Evolutionary conservation across 2,329 filamentous ascomycete genomes (phyloP).

Genomic region (Alternaria solani): DNA sequence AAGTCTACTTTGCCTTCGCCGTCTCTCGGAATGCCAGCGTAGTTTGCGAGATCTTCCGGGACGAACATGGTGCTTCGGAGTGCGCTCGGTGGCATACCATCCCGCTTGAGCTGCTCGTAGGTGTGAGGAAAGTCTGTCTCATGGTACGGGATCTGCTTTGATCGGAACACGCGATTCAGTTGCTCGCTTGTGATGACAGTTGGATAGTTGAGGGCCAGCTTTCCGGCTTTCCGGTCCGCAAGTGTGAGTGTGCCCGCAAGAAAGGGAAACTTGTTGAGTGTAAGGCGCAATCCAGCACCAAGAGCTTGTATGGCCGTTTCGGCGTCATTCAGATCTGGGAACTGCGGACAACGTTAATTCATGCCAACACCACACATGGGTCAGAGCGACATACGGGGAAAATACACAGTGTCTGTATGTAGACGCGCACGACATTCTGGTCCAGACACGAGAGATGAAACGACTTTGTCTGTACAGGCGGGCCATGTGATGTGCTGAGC

Average conservation of each 20-base stretch:
- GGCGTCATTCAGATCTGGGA: slow-evolving; percentile 36
- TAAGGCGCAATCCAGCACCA: slow-evolving; percentile 30
- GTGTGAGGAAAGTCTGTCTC: slow-evolving; percentile 29
- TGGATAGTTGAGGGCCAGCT: slow-evolving; percentile 39
- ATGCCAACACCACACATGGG: background rate
- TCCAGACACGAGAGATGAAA: slow-evolving; percentile 44
- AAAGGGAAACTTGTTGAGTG: slow-evolving; percentile 39
- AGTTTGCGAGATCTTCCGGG: slow-evolving; percentile 40
- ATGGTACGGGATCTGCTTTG: slow-evolving; percentile 30
- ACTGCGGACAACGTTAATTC: slow-evolving; percentile 22
- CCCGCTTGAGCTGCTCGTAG: slow-evolving; percentile 41
- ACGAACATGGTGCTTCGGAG: slow-evolving; percentile 41
- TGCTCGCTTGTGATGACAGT: slow-evolving; percentile 26
- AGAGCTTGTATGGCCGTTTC: slow-evolving; percentile 40
- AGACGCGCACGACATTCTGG: slow-evolving; percentile 44
- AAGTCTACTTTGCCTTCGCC: slow-evolving; percentile 44
- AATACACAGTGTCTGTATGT: slow-evolving; percentile 41
- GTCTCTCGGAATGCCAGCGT: slow-evolving; percentile 33
- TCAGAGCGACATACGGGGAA: slow-evolving; percentile 35
- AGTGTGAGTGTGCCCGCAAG: slow-evolving; percentile 43
- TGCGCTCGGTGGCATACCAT: slow-evolving; percentile 46
- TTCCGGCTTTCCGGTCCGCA: slow-evolving; percentile 33
- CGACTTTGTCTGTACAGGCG: slow-evolving; percentile 26
- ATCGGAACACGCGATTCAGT: slow-evolving; percentile 28
- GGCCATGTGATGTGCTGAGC: slow-evolving; percentile 35